Conservation (phyloP, 495 filamentous ascomycete species). For the Penicillium parvum region DNA sequence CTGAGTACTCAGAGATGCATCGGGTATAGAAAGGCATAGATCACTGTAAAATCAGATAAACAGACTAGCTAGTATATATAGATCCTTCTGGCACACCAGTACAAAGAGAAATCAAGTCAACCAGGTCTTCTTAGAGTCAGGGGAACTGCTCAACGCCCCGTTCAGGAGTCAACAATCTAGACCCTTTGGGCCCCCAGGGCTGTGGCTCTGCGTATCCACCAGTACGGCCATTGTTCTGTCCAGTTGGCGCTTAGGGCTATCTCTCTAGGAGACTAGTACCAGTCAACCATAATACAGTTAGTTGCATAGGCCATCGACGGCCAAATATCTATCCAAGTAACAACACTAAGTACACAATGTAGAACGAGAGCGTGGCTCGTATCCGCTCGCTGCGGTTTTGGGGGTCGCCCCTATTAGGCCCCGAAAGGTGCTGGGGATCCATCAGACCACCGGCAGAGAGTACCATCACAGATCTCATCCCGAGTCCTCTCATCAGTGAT, state of each 20-base stretch:
- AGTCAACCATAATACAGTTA: conserved; percentile 7
- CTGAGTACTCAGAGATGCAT: conserved; percentile 1
- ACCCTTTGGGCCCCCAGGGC: conserved; percentile 9
- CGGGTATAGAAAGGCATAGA: not conserved
- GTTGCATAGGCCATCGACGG: conserved; percentile 13
- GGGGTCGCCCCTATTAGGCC: not conserved
- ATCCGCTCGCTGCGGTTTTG: conserved; percentile 16
- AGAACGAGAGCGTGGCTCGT: conserved; percentile 20
- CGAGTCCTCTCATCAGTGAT: not conserved
- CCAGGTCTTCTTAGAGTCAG: not conserved
- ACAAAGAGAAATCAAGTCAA: not conserved
- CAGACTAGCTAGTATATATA: no score
- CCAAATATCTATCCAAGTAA: conserved; percentile 17
- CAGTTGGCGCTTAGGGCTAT: not conserved
- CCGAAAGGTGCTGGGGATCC: not conserved
- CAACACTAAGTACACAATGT: conserved; percentile 17
- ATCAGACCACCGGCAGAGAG: not conserved
- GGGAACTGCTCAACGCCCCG: conserved; percentile 3
- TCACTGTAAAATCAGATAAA: not conserved
- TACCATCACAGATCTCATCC: conserved; percentile 2
- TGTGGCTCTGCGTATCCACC: no score
- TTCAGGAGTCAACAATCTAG: conserved; percentile 24
- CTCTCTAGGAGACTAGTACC: not conserved
- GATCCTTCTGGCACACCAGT: no score
- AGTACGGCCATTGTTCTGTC: not conserved